Evolutionary conservation across 257 asterid genomes (phyloP).

Genomic region (Jasminum sambac): DNA sequence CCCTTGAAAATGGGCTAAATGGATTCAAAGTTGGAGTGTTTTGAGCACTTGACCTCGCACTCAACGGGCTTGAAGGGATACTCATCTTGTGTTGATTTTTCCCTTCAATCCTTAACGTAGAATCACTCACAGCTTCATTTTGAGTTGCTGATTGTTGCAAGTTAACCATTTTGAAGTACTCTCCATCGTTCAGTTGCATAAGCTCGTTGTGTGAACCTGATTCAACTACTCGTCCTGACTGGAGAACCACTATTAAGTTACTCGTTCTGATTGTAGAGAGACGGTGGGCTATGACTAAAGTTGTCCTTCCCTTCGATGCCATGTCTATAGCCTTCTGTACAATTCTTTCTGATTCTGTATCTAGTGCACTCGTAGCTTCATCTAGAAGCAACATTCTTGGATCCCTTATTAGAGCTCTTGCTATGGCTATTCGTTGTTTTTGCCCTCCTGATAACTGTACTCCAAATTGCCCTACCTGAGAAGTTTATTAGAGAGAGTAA

Average conservation of each 20-base stretch:
- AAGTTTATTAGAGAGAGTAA: no score
- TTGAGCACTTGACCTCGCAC: constrained; percentile 57
- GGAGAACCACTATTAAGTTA: constrained; percentile 52
- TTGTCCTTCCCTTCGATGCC: constrained; percentile 71
- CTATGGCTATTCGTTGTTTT: constrained; percentile 84
- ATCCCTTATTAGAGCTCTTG: constrained; percentile 71
- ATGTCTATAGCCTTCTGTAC: constrained; percentile 74
- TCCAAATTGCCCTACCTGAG: constrained; percentile 82
- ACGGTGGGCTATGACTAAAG: constrained; percentile 73
- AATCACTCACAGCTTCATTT: constrained; percentile 24
- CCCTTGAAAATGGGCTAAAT: constrained; percentile 73
- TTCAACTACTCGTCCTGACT: constrained; percentile 58
- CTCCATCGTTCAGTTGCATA: constrained; percentile 56
- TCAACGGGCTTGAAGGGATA: constrained; percentile 57
- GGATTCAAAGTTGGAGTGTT: constrained; percentile 58
- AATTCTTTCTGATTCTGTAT: constrained; percentile 61
- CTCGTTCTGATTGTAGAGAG: constrained; percentile 69
- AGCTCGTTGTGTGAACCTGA: constrained; percentile 71
- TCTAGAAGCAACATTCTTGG: constrained; percentile 75
- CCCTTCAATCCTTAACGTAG: constrained; percentile 27
- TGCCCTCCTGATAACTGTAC: constrained; percentile 83
- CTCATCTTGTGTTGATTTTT: constrained; percentile 36
- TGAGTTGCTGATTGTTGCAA: constrained; percentile 45
- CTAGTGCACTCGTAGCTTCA: constrained; percentile 85
- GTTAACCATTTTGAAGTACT: constrained; percentile 64